Conservation (phyloP, 441 rosid genomes). For the Erodium texanum region DNA sequence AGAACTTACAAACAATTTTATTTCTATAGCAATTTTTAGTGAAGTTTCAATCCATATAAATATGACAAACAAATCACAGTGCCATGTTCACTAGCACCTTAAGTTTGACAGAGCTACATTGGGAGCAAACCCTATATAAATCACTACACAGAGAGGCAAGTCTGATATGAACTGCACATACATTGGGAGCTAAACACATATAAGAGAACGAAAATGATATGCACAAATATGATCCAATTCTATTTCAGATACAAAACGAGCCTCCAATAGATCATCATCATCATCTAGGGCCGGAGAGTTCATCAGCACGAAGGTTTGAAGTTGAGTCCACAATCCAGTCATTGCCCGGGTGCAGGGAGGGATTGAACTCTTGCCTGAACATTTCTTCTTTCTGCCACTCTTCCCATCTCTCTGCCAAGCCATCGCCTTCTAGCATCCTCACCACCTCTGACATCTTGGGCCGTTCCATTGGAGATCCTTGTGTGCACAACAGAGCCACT, state of each 20-base stretch:
- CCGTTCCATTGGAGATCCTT: constrained; percentile 8
- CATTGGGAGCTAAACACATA: too few relatives aligned
- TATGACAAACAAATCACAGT: not conserved
- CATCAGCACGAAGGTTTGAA: not conserved
- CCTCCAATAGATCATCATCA: not conserved
- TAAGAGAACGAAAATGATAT: not conserved
- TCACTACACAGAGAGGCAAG: too few relatives aligned
- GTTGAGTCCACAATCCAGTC: not conserved
- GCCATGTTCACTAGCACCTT: not conserved
- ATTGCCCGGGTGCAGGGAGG: not conserved
- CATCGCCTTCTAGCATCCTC: constrained; percentile 13
- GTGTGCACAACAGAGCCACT: constrained; percentile 12
- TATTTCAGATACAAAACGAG: not conserved
- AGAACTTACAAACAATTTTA: not conserved
- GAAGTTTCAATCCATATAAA: not conserved
- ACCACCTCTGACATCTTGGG: constrained; percentile 16
- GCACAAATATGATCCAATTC: not conserved
- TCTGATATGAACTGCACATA: not conserved
- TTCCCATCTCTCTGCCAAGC: constrained; percentile 17
- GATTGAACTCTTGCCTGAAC: constrained; percentile 10
- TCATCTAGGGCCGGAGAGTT: constrained; percentile 6
- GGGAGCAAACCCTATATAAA: too few relatives aligned
- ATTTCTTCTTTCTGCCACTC: constrained; percentile 14
- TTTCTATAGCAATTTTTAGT: not conserved
- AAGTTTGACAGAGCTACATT: too few relatives aligned